These are phyloP conservation scores for Colletotrichum lentis DNA, from an alignment of 2,329 filamentous ascomycete species.

Conservation along the genomic window DNA sequence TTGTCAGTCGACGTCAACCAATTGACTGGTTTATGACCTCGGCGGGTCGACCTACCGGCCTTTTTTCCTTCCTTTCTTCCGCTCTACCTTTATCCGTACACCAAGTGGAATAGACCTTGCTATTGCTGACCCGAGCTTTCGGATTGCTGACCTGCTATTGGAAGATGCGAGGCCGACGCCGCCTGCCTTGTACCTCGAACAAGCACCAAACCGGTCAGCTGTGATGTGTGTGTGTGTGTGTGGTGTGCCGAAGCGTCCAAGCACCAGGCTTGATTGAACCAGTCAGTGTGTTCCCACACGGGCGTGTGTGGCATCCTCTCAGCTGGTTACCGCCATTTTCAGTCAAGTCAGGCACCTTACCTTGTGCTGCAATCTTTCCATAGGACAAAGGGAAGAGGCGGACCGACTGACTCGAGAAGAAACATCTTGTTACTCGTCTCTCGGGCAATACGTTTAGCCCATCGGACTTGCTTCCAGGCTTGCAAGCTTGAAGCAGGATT, in stretches of 20 bases:
- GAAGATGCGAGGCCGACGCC: constrained; percentile 19
- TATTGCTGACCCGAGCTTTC: constrained; percentile 31
- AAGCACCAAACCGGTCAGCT: constrained; percentile 22
- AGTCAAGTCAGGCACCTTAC: constrained; percentile 33
- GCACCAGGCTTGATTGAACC: constrained; percentile 14
- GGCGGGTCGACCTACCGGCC: constrained; percentile 35
- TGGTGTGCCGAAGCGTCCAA: constrained; percentile 19
- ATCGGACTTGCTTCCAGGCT: constrained; percentile 6
- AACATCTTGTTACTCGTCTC: constrained; percentile 31
- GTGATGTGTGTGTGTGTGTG: no score
- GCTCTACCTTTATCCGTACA: background rate
- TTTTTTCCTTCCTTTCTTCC: constrained; percentile 10
- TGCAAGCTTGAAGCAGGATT: background rate
- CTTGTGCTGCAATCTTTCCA: constrained; percentile 23
- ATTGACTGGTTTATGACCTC: constrained; percentile 20
- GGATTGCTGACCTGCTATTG: constrained; percentile 26
- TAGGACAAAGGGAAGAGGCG: constrained; percentile 33
- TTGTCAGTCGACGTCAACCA: constrained; percentile 25
- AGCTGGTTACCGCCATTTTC: constrained; percentile 27
- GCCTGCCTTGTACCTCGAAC: constrained; percentile 3
- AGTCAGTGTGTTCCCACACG: constrained; percentile 13
- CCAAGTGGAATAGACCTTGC: constrained; percentile 3
- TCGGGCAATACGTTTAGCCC: constrained; percentile 31
- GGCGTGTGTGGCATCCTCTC: background rate
- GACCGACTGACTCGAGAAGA: constrained; percentile 34